Evolutionary conservation across 23 red algal species (phyloP).

Genomic region (Gracilariopsis chorda): DNA sequence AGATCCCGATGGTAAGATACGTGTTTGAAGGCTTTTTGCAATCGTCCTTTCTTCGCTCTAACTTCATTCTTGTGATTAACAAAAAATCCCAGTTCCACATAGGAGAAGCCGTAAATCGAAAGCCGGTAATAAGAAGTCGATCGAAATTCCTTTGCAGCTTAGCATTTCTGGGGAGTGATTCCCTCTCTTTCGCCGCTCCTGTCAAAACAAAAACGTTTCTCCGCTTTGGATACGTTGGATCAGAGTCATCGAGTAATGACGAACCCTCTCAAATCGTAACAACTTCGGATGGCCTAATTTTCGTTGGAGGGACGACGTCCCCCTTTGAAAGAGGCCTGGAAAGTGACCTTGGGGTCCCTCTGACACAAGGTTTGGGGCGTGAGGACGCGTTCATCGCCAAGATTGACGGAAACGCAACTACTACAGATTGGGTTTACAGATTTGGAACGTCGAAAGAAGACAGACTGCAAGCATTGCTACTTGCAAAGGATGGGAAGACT

Average conservation of each 20-base stretch:
- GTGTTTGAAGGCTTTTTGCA: too few relatives aligned
- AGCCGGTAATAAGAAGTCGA: too few relatives aligned
- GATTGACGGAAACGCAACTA: not conserved
- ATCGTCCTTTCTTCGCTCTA: too few relatives aligned
- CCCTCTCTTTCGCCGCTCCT: too few relatives aligned
- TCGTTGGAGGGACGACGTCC: conserved; percentile 48
- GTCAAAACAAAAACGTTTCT: not conserved
- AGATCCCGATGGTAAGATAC: too few relatives aligned
- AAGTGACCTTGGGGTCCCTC: conserved; percentile 38
- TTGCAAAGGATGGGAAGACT: conserved; percentile 16
- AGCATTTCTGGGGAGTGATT: too few relatives aligned
- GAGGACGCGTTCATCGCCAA: conserved; percentile 55
- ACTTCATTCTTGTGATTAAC: too few relatives aligned
- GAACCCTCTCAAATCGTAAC: conserved; percentile 18
- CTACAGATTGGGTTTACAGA: conserved; percentile 38
- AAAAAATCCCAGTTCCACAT: too few relatives aligned
- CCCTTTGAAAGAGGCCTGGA: conserved; percentile 18
- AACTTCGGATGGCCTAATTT: not conserved
- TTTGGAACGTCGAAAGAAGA: conserved; percentile 37
- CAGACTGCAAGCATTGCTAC: conserved; percentile 40
- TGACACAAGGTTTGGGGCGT: not conserved
- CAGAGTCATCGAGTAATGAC: conserved; percentile 32
- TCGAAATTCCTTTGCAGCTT: too few relatives aligned
- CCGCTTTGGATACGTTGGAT: conserved; percentile 21
- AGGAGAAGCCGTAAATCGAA: too few relatives aligned